Evolutionary conservation across 208 protist genomes (phyloP).

Genomic region (Polymyxa betae): DNA sequence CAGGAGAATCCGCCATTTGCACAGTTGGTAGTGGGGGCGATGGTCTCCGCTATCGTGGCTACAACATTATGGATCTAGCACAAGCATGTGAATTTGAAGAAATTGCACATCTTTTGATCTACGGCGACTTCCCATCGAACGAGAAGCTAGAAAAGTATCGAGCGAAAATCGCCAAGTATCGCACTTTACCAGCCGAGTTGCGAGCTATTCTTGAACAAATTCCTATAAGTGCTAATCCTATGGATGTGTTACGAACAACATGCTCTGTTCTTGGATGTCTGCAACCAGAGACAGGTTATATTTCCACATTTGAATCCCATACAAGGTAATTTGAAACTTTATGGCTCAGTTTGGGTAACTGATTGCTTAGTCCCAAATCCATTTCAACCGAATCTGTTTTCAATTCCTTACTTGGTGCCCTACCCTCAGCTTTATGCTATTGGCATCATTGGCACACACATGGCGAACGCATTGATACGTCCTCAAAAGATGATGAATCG

Average conservation of each 20-base stretch:
- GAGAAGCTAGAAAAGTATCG: not conserved
- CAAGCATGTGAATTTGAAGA: constrained; percentile 45
- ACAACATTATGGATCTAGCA: constrained; percentile 19
- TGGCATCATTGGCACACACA: constrained; percentile 13
- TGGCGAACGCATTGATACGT: constrained; percentile 28
- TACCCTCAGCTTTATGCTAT: constrained; percentile 13
- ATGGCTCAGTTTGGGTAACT: not conserved
- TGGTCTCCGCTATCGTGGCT: constrained; percentile 39
- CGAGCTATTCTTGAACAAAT: constrained; percentile 40
- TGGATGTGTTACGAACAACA: constrained; percentile 54
- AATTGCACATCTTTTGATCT: constrained; percentile 50
- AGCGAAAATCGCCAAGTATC: not conserved
- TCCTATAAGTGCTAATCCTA: constrained; percentile 7
- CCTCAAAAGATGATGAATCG: not conserved
- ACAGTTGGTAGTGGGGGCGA: constrained; percentile 46
- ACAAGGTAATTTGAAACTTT: not conserved
- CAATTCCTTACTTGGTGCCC: not conserved
- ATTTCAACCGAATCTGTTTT: constrained; percentile 6
- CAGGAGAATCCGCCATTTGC: constrained; percentile 11
- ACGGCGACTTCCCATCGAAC: constrained; percentile 1
- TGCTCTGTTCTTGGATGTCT: constrained; percentile 46
- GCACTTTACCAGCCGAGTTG: not conserved
- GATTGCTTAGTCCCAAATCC: not conserved
- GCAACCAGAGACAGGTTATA: constrained; percentile 4
- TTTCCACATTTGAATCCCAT: not conserved